Evolutionary conservation across 306 rosid species (phyloP), one percentile per base, ranked within the genome.

Genomic region (Cyamopsis tetragonoloba): DNA sequence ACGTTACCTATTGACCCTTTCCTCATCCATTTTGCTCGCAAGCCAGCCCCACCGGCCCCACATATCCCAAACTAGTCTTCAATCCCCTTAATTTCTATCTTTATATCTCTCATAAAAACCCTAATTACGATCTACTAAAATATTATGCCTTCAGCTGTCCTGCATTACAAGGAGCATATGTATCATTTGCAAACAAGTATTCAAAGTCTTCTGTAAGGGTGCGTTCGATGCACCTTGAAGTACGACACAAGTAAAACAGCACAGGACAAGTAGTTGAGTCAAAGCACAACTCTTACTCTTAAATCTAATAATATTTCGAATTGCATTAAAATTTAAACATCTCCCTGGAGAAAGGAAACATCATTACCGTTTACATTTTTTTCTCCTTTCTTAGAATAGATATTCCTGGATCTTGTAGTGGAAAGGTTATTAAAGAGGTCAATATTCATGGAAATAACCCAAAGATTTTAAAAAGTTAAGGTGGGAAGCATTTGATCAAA

Each of bases 401-500:
- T 9, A 22, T 20, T 66, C 22, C 53, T 9, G 6, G 23, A 31
- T 53, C 56, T 54, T 8, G 19, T n/a, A 66, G 30, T 14, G 4
- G 14, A 20, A 43, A 37, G 70, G 35, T 37, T 70, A 28, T 37
- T n/a, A 28, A 32, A 6, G 58, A 15, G 43, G 11, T 26, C 32
- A 27, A 27, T 10, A 54, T 24, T 6, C 50, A 57, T 1, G 7
- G 23, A 47, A 53, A 59, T 67, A 31, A 50, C 6, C 17, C 32
- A 3, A 51, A 13, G 3, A 3, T 10, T 43, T 3, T 18, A 14
- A 32, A 13, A 19, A 20, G 48, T 34, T 15, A 43, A 46, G 11
- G 56, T 60, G 3, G 51, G 76, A 44, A 60, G 35, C 38, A 28
- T 28, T 41, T 35, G 13, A 43, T 10, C 31, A 65, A 73, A 69